Evolutionary conservation across 768 basidiomycete genomes (phyloP), one percentile per base, ranked within the genome.

Genomic region (Lactarius hatsudake): DNA sequence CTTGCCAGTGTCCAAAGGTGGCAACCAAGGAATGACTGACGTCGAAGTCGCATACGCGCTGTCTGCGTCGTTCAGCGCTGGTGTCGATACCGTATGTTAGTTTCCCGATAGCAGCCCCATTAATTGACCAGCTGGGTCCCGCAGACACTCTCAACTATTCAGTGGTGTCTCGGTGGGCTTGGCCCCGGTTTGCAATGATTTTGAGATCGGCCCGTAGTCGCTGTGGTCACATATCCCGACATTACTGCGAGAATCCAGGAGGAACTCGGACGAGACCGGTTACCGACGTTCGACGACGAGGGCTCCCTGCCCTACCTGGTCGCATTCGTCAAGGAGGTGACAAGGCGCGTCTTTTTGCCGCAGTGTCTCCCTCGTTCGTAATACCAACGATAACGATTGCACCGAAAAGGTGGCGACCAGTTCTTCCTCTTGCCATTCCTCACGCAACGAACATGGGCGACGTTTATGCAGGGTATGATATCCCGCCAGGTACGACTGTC

Each of bases 261-360:
- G 1, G 72, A 72, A 26, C 51, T 72, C 45, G 63, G 71, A 32
- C 65, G 63, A 5, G 66, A 56, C 36, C 69, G 70, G 9, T 26
- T 71, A 32, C 66, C 71, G n/a, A 65, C 66, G 18, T 66, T 72
- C 59, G 55, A 64, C 26, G 71, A 71, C 36, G 65, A 68, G 51
- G n/a, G 32, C 26, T 48, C 54, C 17, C 63, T 71, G 26, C 70
- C 63, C 7, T 71, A 64, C 45, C 26, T 68, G 23, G 51, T 15
- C 28, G 69, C 69, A 2, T 58, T 71, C 40, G 65, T 71, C 20
- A 68, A 71, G 40, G 71, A 71, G 40, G 69, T 71, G n/a, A 63
- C 60, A 36, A 65, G 70, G 60, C 23, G 8, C 34, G 51, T 36
- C 20, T 20, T 18, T 15, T 30, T 23, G 38, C 6, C 20, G 18